Base-by-base conservation (phyloP, 352 stramenopile species). In the Phytophthora colocasiae region DNA sequence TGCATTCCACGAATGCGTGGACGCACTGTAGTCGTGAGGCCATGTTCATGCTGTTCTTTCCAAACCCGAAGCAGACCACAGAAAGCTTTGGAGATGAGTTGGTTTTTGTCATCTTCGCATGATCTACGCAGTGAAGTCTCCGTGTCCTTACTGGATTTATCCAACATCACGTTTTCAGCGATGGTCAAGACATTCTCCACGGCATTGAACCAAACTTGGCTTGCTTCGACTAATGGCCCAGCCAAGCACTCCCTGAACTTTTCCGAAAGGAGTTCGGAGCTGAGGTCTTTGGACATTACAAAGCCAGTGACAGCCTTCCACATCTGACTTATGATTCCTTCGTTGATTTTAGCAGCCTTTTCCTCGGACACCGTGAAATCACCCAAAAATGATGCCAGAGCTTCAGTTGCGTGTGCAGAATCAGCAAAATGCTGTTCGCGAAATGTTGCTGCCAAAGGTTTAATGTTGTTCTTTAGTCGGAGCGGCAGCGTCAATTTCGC, bases 391-490 rank as follows among this genome's bases (percentile, higher is more conserved):
- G n/a, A 34, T n/a, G 44, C 45, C 4, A 80, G 32, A 4, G 11
- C 45, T 19, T 69, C 10, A 11, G n/a, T 31, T 19, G 24, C 15
- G 3, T 60, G 40, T 19, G 44, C 17, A 17, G 19, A 38, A 7
- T 27, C 38, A 10, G 10, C 32, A 17, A 53, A 4, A 8, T 56
- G 34, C 10, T 36, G 31, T 11, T 65, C 34, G n/a, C 50, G 49
- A 27, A 76, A 81, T 6, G 5, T 44, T 4, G 46, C 58, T 27
- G 70, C 59, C 2, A 80, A 40, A 12, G 19, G 2, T 49, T 76
- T 72, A 3, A 78, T 59, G 3, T 74, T 61, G 2, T 74, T 73
- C n/a, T 72, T 78, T 14, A 80, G 36, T 9, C 74, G 67, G 19
- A 78, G 48, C 5, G 70, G 66, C 6, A 71, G 11, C 10, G 6